A percentile compares a stretch with the other conserved stretches of the same genome.
Evolutionary conservation across 371 early-diverging fungal genomes (phyloP).

Genomic region (Mucor lusitanicus): DNA sequence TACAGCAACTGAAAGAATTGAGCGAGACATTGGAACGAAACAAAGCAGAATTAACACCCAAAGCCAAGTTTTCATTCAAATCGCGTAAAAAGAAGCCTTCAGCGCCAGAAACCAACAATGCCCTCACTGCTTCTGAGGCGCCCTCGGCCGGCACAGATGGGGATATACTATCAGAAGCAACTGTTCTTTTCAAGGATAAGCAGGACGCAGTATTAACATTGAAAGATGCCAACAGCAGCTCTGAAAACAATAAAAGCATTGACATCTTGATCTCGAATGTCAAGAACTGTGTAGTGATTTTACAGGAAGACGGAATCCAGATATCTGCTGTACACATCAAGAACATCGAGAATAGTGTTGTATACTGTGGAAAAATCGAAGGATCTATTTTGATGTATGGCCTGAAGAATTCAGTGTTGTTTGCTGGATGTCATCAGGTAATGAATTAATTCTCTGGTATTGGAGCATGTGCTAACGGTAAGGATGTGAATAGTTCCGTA

Average conservation of each 20-base stretch:
- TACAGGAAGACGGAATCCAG: conserved; percentile 28
- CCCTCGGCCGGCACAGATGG: not conserved
- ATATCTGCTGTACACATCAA: conserved; percentile 71
- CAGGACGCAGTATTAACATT: not conserved
- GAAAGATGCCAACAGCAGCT: not conserved
- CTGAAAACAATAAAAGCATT: conserved; percentile 11
- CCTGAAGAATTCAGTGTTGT: conserved; percentile 56
- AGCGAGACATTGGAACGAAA: conserved; percentile 32
- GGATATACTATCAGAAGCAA: conserved; percentile 21
- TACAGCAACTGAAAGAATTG: conserved; percentile 57
- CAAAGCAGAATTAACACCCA: conserved; percentile 47
- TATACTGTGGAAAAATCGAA: conserved; percentile 64
- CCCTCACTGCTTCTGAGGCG: conserved; percentile 6
- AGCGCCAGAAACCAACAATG: conserved; percentile 4
- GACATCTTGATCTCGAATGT: conserved; percentile 61
- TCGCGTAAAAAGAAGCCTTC: conserved; percentile 41
- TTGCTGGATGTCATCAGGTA: conserved; percentile 80
- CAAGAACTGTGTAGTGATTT: conserved; percentile 55
- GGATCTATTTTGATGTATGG: conserved; percentile 74
- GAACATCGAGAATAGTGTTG: conserved; percentile 57
- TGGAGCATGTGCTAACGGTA: not conserved
- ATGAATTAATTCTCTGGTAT: not conserved
- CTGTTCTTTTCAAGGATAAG: conserved; percentile 28
- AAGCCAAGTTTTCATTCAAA: conserved; percentile 67
- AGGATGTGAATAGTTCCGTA: conserved; percentile 57